Evolutionary conservation across 441 rosid species (phyloP).

Genomic region (Gossypium trilobum): DNA sequence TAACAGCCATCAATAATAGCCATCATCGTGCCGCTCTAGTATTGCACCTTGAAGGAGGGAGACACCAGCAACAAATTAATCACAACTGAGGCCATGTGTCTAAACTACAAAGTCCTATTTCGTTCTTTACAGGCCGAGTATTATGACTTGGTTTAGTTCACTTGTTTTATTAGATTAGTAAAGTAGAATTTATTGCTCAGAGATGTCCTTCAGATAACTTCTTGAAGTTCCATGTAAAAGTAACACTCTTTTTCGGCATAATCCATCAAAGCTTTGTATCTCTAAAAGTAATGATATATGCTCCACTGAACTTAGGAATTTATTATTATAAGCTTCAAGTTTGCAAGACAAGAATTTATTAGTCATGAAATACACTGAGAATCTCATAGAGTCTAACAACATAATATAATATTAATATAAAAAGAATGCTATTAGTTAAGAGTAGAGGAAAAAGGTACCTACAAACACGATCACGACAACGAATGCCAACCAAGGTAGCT

Average conservation of each 20-base stretch:
- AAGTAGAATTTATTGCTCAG: not conserved
- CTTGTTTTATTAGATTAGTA: not conserved
- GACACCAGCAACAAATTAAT: not conserved
- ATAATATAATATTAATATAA: not conserved
- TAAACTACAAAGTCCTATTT: constrained; percentile 3
- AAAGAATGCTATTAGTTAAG: not conserved
- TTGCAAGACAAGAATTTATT: constrained; percentile 4
- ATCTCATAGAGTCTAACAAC: not conserved
- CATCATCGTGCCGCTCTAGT: not conserved
- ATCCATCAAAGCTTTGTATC: not conserved
- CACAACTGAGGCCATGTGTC: not conserved
- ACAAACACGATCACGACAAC: constrained; percentile 82
- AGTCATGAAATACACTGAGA: not conserved
- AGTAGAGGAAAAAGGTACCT: constrained; percentile 60
- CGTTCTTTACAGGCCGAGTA: not conserved
- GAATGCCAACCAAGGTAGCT: constrained; percentile 76
- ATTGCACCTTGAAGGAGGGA: not conserved
- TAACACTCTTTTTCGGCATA: not conserved
- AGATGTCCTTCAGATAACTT: not conserved
- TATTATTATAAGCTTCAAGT: not conserved
- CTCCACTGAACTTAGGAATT: not conserved
- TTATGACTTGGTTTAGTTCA: not conserved
- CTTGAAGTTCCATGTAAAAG: not conserved
- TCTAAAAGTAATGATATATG: not conserved
- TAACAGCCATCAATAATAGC: not conserved